phyloP scores from a whole-genome alignment of 2,329 filamentous ascomycete genomes.

The Chaetomiaceae sp. region DNA sequence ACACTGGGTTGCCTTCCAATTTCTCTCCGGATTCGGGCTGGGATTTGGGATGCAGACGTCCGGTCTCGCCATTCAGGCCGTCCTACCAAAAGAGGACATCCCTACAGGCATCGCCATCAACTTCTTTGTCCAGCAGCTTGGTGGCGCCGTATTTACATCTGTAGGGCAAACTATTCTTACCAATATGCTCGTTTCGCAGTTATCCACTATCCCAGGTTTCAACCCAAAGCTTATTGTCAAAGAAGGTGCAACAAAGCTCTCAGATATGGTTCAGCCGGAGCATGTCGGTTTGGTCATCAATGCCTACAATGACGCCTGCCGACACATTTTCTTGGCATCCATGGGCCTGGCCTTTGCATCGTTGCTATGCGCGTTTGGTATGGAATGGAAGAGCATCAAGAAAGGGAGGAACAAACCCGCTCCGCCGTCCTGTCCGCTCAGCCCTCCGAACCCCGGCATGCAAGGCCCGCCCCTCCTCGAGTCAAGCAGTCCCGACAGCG shows the following conservation, averaged over 20 bases:
- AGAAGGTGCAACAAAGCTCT: conserved; percentile 58
- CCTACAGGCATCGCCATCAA: conserved; percentile 52
- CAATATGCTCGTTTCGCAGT: conserved; percentile 40
- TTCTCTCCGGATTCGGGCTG: conserved; percentile 54
- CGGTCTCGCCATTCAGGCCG: conserved; percentile 53
- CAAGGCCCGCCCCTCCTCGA: background rate
- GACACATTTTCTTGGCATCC: conserved; percentile 58
- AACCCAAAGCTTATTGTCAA: conserved; percentile 40
- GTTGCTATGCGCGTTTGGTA: conserved; percentile 52
- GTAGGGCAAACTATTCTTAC: conserved; percentile 53
- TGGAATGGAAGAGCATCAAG: conserved; percentile 68
- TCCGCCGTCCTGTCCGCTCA: background rate
- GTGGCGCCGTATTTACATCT: conserved; percentile 54
- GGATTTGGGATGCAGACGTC: conserved; percentile 57
- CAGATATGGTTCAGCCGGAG: conserved; percentile 45
- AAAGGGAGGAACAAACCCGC: conserved; percentile 33
- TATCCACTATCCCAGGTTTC: conserved; percentile 40
- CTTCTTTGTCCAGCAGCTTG: conserved; percentile 57
- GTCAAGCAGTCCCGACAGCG: background rate
- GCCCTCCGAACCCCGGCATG: background rate
- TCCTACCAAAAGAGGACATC: conserved; percentile 48
- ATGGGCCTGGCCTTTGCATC: conserved; percentile 53
- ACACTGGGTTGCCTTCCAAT: conserved; percentile 58
- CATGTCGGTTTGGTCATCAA: conserved; percentile 50
- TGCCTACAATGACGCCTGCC: conserved; percentile 63